Percentiles rank a stretch among this genome's conserved stretches.
phyloP scores from a whole-genome alignment of 192 early-diverging fungal species.

The Fimicolochytrium jonesii region DNA sequence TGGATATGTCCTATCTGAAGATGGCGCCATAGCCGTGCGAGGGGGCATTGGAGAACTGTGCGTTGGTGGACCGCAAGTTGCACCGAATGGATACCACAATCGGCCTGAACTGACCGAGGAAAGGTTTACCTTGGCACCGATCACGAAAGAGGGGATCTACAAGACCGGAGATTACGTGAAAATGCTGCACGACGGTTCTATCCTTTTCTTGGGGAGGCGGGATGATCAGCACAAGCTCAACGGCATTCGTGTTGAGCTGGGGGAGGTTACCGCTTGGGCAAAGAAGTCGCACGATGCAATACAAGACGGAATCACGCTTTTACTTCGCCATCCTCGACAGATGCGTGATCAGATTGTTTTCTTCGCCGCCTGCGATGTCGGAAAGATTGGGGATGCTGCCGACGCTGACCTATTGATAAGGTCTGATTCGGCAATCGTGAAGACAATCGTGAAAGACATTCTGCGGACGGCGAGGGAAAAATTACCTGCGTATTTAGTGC shows the following conservation, averaged over 20 bases:
- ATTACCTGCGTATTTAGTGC: conserved; percentile 15
- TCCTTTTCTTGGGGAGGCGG: conserved; percentile 28
- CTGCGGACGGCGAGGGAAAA: background rate
- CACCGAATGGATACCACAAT: conserved; percentile 8
- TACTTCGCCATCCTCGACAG: conserved; percentile 7
- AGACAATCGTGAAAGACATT: background rate
- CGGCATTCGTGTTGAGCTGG: conserved; percentile 40
- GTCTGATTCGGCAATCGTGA: background rate
- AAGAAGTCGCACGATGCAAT: background rate
- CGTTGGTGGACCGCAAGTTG: conserved; percentile 38
- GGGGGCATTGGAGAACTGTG: conserved; percentile 42
- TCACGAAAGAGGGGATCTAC: background rate
- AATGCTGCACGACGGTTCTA: conserved; percentile 19
- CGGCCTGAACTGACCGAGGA: conserved; percentile 4
- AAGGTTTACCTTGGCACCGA: conserved; percentile 1
- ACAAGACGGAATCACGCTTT: conserved; percentile 5
- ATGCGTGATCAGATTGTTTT: conserved; percentile 15
- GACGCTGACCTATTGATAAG: background rate
- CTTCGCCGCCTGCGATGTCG: background rate
- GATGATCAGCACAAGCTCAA: conserved; percentile 43
- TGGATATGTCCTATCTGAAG: conserved; percentile 1
- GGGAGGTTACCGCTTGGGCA: conserved; percentile 25
- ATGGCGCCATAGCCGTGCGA: conserved; percentile 19
- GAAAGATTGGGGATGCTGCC: too few species aligned
- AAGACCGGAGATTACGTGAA: conserved; percentile 4